These are phyloP conservation scores for Forsythia suspensa DNA, from an alignment of 257 asterid genomes.

Conservation along the genomic window DNA sequence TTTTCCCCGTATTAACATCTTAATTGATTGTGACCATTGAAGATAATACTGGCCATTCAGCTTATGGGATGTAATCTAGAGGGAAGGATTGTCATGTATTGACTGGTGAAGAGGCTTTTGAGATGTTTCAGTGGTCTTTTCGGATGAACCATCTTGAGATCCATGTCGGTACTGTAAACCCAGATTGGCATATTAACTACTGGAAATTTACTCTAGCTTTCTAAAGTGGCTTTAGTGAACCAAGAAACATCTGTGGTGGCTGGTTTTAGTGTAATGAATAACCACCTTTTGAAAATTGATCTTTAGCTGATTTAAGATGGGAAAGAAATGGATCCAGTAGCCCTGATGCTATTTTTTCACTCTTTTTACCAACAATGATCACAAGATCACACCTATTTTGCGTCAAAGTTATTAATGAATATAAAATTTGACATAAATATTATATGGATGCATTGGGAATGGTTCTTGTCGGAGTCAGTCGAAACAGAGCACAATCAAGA, in stretches of 20 bases:
- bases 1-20: no score
- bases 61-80: no score
- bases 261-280: slow-evolving; percentile 64
- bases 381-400: slow-evolving; percentile 78
- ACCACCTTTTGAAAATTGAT: slow-evolving; percentile 78
- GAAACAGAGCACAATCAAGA: slow-evolving; percentile 77
- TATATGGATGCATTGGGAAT: background rate
- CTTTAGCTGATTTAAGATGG: slow-evolving; percentile 74
- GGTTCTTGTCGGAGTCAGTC: slow-evolving; percentile 82
- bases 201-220: slow-evolving; percentile 40
- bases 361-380: slow-evolving; percentile 56
- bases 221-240: slow-evolving; percentile 75
- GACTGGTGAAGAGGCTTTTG: no score
- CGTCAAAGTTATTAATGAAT: slow-evolving; percentile 10
- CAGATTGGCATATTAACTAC: background rate
- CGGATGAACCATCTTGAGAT: no score
- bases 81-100: no score
- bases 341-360: slow-evolving; percentile 83
- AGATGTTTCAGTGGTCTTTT: no score
- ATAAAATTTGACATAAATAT: background rate
- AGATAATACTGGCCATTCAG: no score
- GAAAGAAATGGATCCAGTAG: slow-evolving; percentile 67
- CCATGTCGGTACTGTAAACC: background rate
- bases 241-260: slow-evolving; percentile 41
- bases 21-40: no score